phyloP scores from a whole-genome alignment of 2,329 filamentous ascomycete species.

The Alternaria dauci region DNA sequence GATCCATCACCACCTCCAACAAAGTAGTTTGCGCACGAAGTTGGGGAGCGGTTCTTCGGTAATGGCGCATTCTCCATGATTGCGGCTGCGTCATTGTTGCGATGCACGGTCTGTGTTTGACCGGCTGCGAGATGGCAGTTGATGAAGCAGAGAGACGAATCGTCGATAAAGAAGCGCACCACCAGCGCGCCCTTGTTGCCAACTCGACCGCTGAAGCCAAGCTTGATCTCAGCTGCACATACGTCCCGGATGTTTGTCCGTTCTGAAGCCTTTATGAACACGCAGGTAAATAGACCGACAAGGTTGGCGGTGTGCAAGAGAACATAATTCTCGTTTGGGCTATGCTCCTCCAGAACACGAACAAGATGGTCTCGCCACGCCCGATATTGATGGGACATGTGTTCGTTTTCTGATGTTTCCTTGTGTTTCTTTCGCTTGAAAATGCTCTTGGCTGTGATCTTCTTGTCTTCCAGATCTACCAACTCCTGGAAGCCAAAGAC shows the following conservation, averaged over 20 bases:
- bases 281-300: conserved; percentile 93
- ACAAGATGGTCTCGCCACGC: conserved; percentile 94
- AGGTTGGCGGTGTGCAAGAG: conserved; percentile 88
- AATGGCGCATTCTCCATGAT: conserved; percentile 84
- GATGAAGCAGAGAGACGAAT: conserved; percentile 93
- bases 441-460: conserved; percentile 93
- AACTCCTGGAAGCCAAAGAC: conserved; percentile 98
- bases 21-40: conserved; percentile 76
- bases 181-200: conserved; percentile 96
- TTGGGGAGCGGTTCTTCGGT: conserved; percentile 73
- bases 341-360: conserved; percentile 81
- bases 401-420: conserved; percentile 81
- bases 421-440: conserved; percentile 81
- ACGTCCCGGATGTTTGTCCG: conserved; percentile 79
- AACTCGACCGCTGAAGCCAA: conserved; percentile 92
- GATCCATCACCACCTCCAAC: conserved; percentile 92
- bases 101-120: conserved; percentile 86
- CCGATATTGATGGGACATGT: conserved; percentile 97
- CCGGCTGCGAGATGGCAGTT: conserved; percentile 97
- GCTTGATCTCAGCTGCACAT: conserved; percentile 84
- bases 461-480: conserved; percentile 98
- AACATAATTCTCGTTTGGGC: conserved; percentile 81
- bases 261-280: conserved; percentile 87
- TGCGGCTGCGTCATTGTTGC: conserved; percentile 89
- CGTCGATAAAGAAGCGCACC: conserved; percentile 90